Base-by-base conservation (phyloP, 352 stramenopile species). In the Phytophthora crassamura region DNA sequence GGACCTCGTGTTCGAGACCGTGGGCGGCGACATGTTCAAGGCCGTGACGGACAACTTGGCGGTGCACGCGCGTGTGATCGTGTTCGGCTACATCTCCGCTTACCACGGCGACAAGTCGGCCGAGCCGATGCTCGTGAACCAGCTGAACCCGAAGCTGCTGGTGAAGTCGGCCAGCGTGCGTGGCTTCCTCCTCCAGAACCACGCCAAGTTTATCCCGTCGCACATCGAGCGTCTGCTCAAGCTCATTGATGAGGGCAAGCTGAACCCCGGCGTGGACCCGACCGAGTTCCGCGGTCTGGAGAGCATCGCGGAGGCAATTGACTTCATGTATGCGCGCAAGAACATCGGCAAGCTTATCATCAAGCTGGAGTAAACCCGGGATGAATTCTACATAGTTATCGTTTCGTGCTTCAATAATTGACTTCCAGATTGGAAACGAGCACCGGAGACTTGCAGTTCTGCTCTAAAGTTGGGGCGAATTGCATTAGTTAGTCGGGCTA, bases 281-380 rank as follows among this genome's bases (percentile, higher is more conserved):
- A 59, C 45, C 0, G 45, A 72, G 50, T 72, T 68, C 48, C 49
- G 45, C 16, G 64, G 64, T 4, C 45, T 72, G 14, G 64, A 68
- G 36, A 68, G 64, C 14, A 64, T 72, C n/a, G 42, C 64, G 0
- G 64, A 68, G 14, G 64, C 58, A 1, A 68, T 72, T n/a, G 64
- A 72, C 33, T 72, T 46, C 57, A 72, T 72, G 64, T 72, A 72
- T 22, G 64, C 42, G 7, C 64, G 64, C 25, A 67, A 72, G 46
- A 72, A 72, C 33, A 68, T 68, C 10, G 64, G 64, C 28, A 72
- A 72, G 64, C 33, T 72, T 6, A 64, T 72, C 15, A 54, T 72
- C 14, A 68, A 72, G 22, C 38, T 72, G 7, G 50, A 61, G 41
- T 71, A 59, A 41, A 16, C 22, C 22, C 22, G 22, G 22, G 2